These are phyloP conservation scores for Neurospora sp. DNA, from an alignment of 2,329 filamentous ascomycete genomes.

Conservation along the genomic window DNA sequence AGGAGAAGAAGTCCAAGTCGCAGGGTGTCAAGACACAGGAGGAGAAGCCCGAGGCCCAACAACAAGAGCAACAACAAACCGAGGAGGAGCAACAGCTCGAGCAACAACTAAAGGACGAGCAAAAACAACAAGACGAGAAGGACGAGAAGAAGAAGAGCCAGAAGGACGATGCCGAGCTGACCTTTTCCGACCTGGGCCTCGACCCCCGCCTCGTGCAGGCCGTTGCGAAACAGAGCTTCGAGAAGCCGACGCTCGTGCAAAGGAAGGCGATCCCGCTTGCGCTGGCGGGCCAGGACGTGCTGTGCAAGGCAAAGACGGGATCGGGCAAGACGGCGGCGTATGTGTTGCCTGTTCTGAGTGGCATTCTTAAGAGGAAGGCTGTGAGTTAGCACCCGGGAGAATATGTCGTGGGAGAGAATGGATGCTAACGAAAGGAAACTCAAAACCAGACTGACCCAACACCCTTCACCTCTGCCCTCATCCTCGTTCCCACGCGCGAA, in stretches of 20 bases:
- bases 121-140: constrained; percentile 1
- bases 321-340: constrained; percentile 98
- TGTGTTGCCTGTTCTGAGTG: constrained; percentile 77
- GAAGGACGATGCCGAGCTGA: constrained; percentile 27
- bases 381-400: constrained; percentile 10
- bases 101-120: not conserved
- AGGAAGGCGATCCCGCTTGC: constrained; percentile 79
- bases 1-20: not conserved
- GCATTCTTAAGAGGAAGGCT: constrained; percentile 66
- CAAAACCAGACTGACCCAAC: constrained; percentile 34
- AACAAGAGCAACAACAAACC: constrained; percentile 8
- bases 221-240: constrained; percentile 73
- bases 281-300: constrained; percentile 77
- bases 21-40: not conserved
- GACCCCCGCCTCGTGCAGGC: constrained; percentile 81
- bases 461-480: constrained; percentile 60
- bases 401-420: not conserved
- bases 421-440: not conserved
- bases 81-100: constrained; percentile 14
- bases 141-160: not conserved
- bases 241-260: constrained; percentile 82
- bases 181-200: constrained; percentile 70
- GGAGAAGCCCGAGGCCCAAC: constrained; percentile 2
- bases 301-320: constrained; percentile 88
- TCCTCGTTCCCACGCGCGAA: constrained; percentile 90